Conservation (phyloP, 148 eudicot species). For the Rhododendron vialii region DNA sequence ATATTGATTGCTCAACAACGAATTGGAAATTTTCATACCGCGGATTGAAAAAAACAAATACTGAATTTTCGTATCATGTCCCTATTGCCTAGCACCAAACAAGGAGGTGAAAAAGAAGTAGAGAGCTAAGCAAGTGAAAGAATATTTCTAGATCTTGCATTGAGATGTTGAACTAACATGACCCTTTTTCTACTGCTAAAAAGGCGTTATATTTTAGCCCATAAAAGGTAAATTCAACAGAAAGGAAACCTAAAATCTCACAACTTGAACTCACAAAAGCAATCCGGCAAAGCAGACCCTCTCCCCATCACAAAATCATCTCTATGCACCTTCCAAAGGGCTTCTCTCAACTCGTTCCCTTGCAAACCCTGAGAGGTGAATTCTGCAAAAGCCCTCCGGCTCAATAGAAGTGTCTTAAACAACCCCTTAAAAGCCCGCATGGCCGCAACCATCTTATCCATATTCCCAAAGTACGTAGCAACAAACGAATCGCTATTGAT, state of each 20-base stretch:
- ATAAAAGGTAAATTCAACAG: not conserved
- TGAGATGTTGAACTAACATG: not conserved
- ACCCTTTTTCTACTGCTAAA: not conserved
- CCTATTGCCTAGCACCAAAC: not conserved
- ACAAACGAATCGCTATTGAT: slow-evolving; percentile 76
- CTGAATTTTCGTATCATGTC: not conserved
- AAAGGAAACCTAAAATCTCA: slow-evolving; percentile 9
- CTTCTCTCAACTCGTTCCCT: slow-evolving; percentile 50
- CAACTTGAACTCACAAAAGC: slow-evolving; percentile 82
- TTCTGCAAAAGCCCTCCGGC: slow-evolving; percentile 67
- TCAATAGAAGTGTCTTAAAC: slow-evolving; percentile 67
- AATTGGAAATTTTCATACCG: not conserved
- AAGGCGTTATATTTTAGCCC: not conserved
- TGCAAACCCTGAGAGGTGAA: slow-evolving; percentile 48
- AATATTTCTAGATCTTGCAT: too few species aligned
- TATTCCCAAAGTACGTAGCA: slow-evolving; percentile 92
- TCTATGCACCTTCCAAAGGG: slow-evolving; percentile 65
- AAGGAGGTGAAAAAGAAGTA: not conserved
- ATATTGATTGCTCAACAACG: not conserved
- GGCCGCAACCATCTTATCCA: slow-evolving; percentile 99
- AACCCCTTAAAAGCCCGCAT: slow-evolving; percentile 80
- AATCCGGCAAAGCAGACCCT: slow-evolving; percentile 91
- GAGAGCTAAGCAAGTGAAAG: not conserved
- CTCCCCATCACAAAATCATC: slow-evolving; percentile 76
- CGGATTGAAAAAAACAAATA: too few species aligned